A percentile compares a stretch with the other conserved stretches of the same genome.
Evolutionary conservation across 371 early-diverging fungal species (phyloP).

Genomic region (Apophysomyces trapeziformis): DNA sequence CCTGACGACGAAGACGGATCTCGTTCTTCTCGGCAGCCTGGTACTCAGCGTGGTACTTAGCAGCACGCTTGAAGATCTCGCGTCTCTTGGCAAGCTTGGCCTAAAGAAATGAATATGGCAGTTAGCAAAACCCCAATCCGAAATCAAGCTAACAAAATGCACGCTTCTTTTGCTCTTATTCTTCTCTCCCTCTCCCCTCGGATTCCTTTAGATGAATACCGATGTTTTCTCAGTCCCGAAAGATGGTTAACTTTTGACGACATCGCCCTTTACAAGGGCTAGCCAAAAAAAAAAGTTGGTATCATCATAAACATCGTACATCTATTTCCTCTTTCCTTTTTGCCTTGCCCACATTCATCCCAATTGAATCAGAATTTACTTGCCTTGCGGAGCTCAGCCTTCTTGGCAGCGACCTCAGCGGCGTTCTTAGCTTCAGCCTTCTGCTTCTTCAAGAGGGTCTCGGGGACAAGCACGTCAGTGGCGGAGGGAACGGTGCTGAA

Average conservation of each 20-base stretch:
- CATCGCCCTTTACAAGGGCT: slow-evolving; percentile 47
- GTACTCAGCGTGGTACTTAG: slow-evolving; percentile 97
- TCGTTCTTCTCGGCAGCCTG: slow-evolving; percentile 84
- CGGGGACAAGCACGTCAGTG: slow-evolving; percentile 76
- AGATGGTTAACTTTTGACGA: slow-evolving; percentile 68
- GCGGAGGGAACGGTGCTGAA: slow-evolving; percentile 49
- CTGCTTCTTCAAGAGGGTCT: slow-evolving; percentile 93
- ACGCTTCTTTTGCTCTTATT: not conserved
- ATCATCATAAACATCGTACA: slow-evolving; percentile 26
- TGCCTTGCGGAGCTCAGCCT: slow-evolving; percentile 61
- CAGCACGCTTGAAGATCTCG: slow-evolving; percentile 98
- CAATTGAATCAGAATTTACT: slow-evolving; percentile 1
- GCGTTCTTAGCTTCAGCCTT: slow-evolving; percentile 82
- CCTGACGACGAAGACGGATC: slow-evolving; percentile 90
- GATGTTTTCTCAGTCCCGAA: slow-evolving; percentile 67
- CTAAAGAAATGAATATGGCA: slow-evolving; percentile 46
- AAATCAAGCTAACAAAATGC: not conserved
- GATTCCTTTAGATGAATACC: not conserved
- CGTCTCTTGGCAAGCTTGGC: slow-evolving; percentile 82
- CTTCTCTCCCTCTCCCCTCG: not conserved
- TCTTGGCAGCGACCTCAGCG: slow-evolving; percentile 62
- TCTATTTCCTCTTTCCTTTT: not conserved
- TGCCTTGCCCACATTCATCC: not conserved
- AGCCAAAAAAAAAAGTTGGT: slow-evolving; percentile 27
- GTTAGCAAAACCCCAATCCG: not conserved